Base-by-base conservation (phyloP, 148 eudicot genomes). In the Camellia granthamiana region DNA sequence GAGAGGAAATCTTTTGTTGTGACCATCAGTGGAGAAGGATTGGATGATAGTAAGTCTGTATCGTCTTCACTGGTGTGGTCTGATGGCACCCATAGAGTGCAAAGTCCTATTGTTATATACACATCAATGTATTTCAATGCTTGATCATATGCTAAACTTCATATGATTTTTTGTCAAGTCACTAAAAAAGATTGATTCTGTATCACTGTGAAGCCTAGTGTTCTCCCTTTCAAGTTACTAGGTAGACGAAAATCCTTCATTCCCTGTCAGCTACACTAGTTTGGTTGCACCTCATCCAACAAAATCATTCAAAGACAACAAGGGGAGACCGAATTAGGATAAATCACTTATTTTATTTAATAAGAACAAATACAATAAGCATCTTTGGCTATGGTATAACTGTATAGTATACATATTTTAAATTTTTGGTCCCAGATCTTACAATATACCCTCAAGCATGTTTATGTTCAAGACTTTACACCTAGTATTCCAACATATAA, bases 1-100 rank as follows among this genome's bases (percentile, higher is more conserved):
- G 88, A 89, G 71, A 86, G 51, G 55, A 80, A 79, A 62, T 69
- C 83, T 0, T 91, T 89, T 18, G 54, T 12, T 16, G 88, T 90
- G 43, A 81, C 67, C 12, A 88, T 89, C 14, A 51, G 10, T 55
- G 88, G 81, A 15, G 14, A 7, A 42, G 71, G 60, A 69, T 38
- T 72, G 6, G 3, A 62, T 21, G 1, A 3, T 10, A 44, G 14
- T 6, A 8, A 52, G 2, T 2, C 52, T 6, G 66, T 54, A 6
- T 83, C 86, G 13, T 86, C 86, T 9, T 81, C 90, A 3, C 23
- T 89, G 16, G 76, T 73, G 52, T 92, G 94, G 94, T 83, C 80
- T 7, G 97, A 92, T 79, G 91, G 90, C 5, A 58, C 66, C 23
- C 88, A 88, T 68, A 69, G 3, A 10, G 97, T 92, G 4, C 80